phyloP scores from a whole-genome alignment of 768 basidiomycete species.

The Rickenella mellea region DNA sequence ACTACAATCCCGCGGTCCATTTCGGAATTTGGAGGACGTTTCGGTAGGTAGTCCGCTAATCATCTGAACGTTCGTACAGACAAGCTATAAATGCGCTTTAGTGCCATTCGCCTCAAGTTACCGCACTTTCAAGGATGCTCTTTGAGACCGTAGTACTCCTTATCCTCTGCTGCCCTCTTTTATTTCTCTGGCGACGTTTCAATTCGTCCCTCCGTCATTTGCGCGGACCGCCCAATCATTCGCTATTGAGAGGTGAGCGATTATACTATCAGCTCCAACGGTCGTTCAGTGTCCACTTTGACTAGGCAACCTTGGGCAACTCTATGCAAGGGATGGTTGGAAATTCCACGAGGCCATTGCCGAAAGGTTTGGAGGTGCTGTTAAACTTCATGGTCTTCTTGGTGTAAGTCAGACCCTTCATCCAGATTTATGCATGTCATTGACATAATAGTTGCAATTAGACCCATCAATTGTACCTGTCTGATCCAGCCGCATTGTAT shows the following conservation, averaged over 20 bases:
- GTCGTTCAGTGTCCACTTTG: background rate
- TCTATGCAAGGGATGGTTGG: conserved; percentile 15
- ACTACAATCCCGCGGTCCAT: too few species aligned
- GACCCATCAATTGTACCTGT: conserved; percentile 24
- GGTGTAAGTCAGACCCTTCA: conserved; percentile 15
- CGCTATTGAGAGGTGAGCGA: background rate
- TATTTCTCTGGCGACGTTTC: background rate
- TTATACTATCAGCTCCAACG: background rate
- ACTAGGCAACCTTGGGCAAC: background rate
- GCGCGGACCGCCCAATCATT: background rate
- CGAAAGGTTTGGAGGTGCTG: conserved; percentile 22
- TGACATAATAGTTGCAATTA: background rate
- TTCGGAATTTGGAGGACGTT: too few species aligned
- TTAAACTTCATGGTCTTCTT: conserved; percentile 25
- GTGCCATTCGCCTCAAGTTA: too few species aligned
- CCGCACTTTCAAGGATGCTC: too few species aligned
- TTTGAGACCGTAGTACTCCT: background rate
- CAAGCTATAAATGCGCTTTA: too few species aligned
- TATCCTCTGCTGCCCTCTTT: background rate
- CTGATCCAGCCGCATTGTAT: conserved; percentile 28
- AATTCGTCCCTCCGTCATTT: background rate
- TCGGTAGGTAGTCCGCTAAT: too few species aligned
- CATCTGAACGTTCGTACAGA: too few species aligned
- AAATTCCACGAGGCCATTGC: conserved; percentile 21
- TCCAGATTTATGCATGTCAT: background rate